These are phyloP conservation scores for Begonia fuchsioides DNA, from an alignment of 306 rosid species.

Conservation along the genomic window DNA sequence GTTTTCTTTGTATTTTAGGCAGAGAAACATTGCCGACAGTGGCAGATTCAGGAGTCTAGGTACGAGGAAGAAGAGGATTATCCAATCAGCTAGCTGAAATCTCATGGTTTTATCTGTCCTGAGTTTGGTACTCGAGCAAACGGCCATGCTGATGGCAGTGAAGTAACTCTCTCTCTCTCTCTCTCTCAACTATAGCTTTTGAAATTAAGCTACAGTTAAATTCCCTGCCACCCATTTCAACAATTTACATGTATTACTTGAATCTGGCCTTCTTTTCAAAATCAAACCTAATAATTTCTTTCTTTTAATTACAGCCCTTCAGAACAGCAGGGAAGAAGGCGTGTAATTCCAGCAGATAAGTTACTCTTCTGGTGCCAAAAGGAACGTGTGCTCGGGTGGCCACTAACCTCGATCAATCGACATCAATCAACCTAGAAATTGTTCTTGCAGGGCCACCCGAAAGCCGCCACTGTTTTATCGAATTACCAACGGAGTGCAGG, in stretches of 20 bases:
- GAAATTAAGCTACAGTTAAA: no score
- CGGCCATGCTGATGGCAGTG: conserved; percentile 26
- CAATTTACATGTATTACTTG: no score
- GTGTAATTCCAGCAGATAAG: conserved; percentile 20
- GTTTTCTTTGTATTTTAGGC: conserved; percentile 11
- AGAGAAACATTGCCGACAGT: conserved; percentile 5
- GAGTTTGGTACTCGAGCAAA: conserved; percentile 36
- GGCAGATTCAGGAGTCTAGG: not conserved
- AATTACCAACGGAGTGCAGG: conserved; percentile 22
- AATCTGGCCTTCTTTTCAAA: no score
- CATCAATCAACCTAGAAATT: not conserved
- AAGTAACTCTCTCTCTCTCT: conserved; percentile 10
- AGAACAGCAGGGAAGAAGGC: conserved; percentile 27
- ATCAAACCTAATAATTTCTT: not conserved
- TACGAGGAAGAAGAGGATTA: conserved; percentile 9
- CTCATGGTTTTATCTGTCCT: conserved; percentile 17
- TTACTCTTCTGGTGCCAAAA: conserved; percentile 23
- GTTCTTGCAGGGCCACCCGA: conserved; percentile 29
- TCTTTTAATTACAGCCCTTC: conserved; percentile 26
- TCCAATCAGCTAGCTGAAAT: conserved; percentile 2
- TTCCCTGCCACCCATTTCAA: no score
- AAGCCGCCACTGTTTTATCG: conserved; percentile 28
- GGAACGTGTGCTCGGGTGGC: conserved; percentile 33
- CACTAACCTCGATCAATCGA: conserved; percentile 6
- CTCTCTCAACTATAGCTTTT: not conserved